These are phyloP conservation scores for Lyophyllum semitale DNA, from an alignment of 768 basidiomycete species.

Conservation along the genomic window DNA sequence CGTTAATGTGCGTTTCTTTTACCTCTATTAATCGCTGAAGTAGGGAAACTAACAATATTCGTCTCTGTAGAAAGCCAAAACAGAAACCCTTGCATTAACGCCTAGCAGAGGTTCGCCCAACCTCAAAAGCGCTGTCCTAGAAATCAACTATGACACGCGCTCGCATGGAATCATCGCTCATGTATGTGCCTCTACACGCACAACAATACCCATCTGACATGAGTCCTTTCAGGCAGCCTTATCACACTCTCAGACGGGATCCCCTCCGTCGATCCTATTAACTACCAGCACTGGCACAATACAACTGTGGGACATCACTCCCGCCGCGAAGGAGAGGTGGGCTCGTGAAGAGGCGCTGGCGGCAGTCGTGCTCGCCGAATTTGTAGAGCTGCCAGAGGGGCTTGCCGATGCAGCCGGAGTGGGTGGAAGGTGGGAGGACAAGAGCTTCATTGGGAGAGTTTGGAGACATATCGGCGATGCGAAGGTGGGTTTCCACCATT, in stretches of 20 bases:
- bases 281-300: constrained; percentile 78
- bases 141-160: constrained; percentile 65
- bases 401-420: constrained; percentile 26
- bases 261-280: constrained; percentile 47
- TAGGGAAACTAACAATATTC: background rate
- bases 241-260: constrained; percentile 42
- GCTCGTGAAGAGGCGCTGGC: constrained; percentile 80
- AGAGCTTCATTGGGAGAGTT: constrained; percentile 53
- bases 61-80: constrained; percentile 47
- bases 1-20: background rate
- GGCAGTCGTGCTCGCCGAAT: constrained; percentile 59
- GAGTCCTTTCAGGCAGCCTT: constrained; percentile 31
- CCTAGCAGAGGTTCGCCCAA: constrained; percentile 37
- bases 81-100: constrained; percentile 51
- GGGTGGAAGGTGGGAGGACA: constrained; percentile 40
- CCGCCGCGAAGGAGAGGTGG: constrained; percentile 53
- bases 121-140: constrained; percentile 31
- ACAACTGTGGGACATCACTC: constrained; percentile 70
- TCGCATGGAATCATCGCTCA: constrained; percentile 69
- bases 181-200: constrained; percentile 40
- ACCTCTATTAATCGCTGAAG: background rate
- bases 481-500: constrained; percentile 43
- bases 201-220: background rate
- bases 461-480: constrained; percentile 59
- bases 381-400: constrained; percentile 78